Evolutionary conservation across 1,284 basidiomycete genomes (phyloP), one percentile per base, ranked within the genome.

Genomic region (Ganoderma sp.): DNA sequence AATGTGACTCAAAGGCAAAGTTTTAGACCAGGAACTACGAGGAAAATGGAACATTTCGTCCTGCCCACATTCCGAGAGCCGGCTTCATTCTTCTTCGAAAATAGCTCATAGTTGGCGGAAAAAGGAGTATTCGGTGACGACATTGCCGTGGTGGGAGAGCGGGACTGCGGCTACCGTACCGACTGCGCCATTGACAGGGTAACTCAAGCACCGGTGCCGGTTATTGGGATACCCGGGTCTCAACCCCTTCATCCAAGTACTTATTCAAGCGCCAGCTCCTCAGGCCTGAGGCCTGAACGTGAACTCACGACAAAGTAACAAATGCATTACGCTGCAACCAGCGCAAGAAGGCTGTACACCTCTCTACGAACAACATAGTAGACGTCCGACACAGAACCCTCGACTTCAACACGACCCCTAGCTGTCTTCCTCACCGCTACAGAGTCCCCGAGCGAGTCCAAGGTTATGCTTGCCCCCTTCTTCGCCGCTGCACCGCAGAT

Each of bases 401-500:
- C 96, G 60, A 98, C 78, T 73, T 96, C 93, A 15, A 98, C 90
- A 75, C 88, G 88, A 1, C 95, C 95, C 74, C 90, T 87, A 2
- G 85, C 93, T 22, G 90, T 87, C 84, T 99, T 99, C 73, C 91
- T 85, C 42, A 99, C 96, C 0, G 95, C 91, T 1, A 98, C 95
- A 2, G 91, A 86, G 67, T 93, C 90, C 61, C 88, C 89, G n/a
- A 88, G 80, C 19, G 84, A 77, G 54, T 87, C 85, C 19, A 83
- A 78, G 41, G 81, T 78, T 17, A 60, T 25, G 58, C 58, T 41
- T 15, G 80, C 79, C 59, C 82, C 81, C 64, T 81, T 80, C 73
- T 84, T 85, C 32, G 85, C 84, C n/a, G 85, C 85, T 6, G 84
- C 85, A 8, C 95, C 95, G 77, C 96, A 99, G 22, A 99, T 87